These are phyloP conservation scores for Solanum piurae DNA, from an alignment of 257 asterid genomes.

Conservation along the genomic window DNA sequence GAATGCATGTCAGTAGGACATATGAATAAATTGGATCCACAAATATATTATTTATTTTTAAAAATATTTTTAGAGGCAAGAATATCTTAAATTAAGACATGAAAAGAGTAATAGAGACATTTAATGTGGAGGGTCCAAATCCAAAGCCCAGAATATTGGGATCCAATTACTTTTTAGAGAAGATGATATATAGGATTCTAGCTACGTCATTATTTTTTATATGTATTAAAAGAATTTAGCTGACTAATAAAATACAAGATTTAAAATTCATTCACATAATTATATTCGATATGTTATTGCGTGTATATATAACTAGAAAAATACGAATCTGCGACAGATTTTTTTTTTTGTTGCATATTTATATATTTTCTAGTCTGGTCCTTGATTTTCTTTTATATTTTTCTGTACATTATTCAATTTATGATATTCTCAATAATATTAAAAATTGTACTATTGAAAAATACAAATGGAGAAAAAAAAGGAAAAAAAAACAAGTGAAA, in stretches of 20 bases:
- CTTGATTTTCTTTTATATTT: neutral
- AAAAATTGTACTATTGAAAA: neutral
- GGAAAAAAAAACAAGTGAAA: neutral
- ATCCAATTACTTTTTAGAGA: slow-evolving; percentile 10
- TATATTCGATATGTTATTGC: neutral
- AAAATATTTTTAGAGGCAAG: neutral
- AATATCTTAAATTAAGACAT: neutral
- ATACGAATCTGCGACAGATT: no score
- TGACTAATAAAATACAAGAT: neutral
- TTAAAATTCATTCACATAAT: neutral
- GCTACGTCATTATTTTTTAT: neutral
- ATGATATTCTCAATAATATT: neutral
- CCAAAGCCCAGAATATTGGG: neutral
- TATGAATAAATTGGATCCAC: neutral
- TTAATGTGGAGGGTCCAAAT: neutral
- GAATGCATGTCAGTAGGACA: neutral
- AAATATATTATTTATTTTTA: neutral
- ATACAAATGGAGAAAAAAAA: slow-evolving; percentile 5
- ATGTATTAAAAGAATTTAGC: neutral
- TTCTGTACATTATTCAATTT: neutral
- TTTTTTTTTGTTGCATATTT: neutral
- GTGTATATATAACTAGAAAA: no score
- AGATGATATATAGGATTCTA: slow-evolving; percentile 10
- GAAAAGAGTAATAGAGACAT: neutral
- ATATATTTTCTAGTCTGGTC: neutral